These are phyloP conservation scores for Magnolia officinalis DNA, from an alignment of 164 flowering plant genomes.

Conservation along the genomic window DNA sequence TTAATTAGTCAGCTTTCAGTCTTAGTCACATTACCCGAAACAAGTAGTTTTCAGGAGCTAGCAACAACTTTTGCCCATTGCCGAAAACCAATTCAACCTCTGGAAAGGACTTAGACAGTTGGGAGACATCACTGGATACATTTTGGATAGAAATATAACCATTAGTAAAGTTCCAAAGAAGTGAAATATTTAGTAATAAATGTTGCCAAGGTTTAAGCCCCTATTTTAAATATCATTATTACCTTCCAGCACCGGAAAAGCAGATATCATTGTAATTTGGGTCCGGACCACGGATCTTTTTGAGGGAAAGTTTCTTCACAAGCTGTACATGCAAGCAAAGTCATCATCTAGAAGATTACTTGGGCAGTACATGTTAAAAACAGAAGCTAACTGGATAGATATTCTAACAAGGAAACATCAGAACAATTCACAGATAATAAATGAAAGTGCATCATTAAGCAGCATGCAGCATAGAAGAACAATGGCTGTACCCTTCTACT, in stretches of 20 bases:
- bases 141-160: constrained; percentile 6
- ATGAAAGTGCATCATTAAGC: background rate
- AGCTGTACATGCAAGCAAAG: constrained; percentile 40
- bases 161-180: background rate
- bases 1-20: background rate
- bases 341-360: background rate
- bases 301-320: constrained; percentile 52
- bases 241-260: constrained; percentile 93
- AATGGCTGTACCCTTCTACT: background rate
- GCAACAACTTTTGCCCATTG: constrained; percentile 61
- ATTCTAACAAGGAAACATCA: background rate
- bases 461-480: background rate
- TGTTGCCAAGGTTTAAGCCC: background rate
- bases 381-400: background rate
- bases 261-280: constrained; percentile 88
- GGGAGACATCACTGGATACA: constrained; percentile 48
- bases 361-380: background rate
- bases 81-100: constrained; percentile 75
- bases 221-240: constrained; percentile 10
- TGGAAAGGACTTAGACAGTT: constrained; percentile 74
- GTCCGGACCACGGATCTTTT: constrained; percentile 80
- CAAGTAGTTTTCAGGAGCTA: constrained; percentile 92
- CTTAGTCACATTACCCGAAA: constrained; percentile 49
- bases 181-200: constrained; percentile 2
- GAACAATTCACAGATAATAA: background rate